Evolutionary conservation across 495 filamentous ascomycete species (phyloP).

Genomic region (Hypoxylon perforatum): DNA sequence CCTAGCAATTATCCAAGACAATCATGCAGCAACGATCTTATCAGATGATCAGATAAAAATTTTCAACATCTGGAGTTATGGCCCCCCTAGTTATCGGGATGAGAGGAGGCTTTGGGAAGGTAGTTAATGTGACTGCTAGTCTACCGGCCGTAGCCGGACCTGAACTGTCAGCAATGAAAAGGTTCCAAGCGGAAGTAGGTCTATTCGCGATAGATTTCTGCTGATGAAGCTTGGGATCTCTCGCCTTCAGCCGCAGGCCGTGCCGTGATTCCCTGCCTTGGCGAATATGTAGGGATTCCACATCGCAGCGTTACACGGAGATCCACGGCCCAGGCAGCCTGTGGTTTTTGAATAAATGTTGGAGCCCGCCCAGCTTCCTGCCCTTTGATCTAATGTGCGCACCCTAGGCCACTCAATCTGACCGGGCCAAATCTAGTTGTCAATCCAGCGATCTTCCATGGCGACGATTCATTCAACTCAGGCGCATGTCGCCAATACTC

Average conservation of each 20-base stretch:
- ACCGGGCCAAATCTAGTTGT: neutral
- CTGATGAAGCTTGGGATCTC: neutral
- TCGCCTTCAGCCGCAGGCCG: conserved; percentile 1
- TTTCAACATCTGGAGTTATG: conserved; percentile 15
- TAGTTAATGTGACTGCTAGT: neutral
- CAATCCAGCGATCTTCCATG: conserved; percentile 2
- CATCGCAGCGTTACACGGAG: neutral
- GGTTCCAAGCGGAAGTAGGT: neutral
- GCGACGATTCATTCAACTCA: conserved; percentile 5
- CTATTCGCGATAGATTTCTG: conserved; percentile 3
- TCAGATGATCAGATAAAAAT: conserved; percentile 42
- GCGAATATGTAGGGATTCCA: conserved; percentile 1
- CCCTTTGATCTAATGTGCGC: neutral
- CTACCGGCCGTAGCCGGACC: conserved; percentile 4
- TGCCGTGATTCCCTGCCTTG: conserved; percentile 7
- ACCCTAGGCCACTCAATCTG: neutral
- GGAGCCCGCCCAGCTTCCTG: neutral
- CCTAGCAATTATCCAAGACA: neutral
- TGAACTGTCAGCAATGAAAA: neutral
- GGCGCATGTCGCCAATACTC: conserved; percentile 10
- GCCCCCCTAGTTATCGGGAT: neutral
- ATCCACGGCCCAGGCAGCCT: neutral
- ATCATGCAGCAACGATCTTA: conserved; percentile 29
- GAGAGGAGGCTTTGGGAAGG: conserved; percentile 22
- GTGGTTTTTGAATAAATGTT: conserved; percentile 10